Conservation (phyloP, 2,329 filamentous ascomycete species). For the Beauveria brongniartii region DNA sequence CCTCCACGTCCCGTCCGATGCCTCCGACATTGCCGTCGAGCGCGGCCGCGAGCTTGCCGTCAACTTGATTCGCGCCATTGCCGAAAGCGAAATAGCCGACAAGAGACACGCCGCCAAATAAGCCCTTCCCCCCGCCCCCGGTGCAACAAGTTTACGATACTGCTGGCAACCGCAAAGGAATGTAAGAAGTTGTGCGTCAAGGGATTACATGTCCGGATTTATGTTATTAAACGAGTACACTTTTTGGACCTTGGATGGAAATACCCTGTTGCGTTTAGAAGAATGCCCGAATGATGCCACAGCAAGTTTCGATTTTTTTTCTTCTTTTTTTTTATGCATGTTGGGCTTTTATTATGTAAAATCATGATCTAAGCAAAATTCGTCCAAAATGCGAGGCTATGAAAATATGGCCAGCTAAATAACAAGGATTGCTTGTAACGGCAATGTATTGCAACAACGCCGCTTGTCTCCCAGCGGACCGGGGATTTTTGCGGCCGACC, state of each 20-base stretch:
- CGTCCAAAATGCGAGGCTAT: no score
- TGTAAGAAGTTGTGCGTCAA: background rate
- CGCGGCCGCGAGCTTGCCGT: slow-evolving; percentile 44
- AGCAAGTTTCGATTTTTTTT: no score
- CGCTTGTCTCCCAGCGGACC: background rate
- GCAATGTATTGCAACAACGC: background rate
- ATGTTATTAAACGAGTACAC: background rate
- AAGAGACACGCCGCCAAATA: slow-evolving; percentile 13
- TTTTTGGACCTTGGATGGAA: background rate
- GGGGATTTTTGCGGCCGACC: background rate
- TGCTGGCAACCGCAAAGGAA: background rate
- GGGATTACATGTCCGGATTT: no score
- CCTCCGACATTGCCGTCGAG: slow-evolving; percentile 38
- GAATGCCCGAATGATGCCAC: background rate
- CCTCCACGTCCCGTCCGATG: slow-evolving; percentile 61
- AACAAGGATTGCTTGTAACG: no score
- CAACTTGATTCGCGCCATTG: slow-evolving; percentile 49
- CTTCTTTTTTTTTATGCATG: no score
- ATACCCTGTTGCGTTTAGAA: background rate
- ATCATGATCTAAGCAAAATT: no score
- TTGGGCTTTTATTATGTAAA: no score
- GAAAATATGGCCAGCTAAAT: no score
- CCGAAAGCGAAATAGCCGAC: slow-evolving; percentile 37
- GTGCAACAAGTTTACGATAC: background rate
- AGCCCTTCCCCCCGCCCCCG: background rate